These are phyloP conservation scores for Trichodelitschia bisporula DNA, from an alignment of 495 filamentous ascomycete species.

Conservation along the genomic window DNA sequence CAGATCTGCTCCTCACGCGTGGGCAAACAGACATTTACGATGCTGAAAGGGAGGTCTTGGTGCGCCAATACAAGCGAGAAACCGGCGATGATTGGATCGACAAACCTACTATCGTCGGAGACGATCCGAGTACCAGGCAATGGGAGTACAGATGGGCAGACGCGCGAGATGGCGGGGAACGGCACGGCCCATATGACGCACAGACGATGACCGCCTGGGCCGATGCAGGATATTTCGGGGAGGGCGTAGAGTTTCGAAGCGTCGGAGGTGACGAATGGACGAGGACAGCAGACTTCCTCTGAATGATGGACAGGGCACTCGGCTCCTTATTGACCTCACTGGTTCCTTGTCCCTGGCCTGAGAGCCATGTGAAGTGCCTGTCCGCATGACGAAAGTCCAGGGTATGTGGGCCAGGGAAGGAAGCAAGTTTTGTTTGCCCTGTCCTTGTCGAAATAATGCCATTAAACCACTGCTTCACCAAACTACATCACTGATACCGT, in stretches of 20 bases:
- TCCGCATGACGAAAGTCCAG: slow-evolving; percentile 1
- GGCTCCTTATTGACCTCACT: too few relatives aligned
- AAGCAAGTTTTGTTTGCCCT: too few relatives aligned
- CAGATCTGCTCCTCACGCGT: slow-evolving; percentile 58
- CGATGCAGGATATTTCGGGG: slow-evolving; percentile 77
- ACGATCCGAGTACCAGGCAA: slow-evolving; percentile 18
- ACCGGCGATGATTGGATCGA: slow-evolving; percentile 85
- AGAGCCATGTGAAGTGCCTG: not conserved
- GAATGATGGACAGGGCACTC: slow-evolving; percentile 1
- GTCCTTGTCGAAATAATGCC: too few relatives aligned
- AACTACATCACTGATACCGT: too few relatives aligned
- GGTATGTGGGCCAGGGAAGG: too few relatives aligned
- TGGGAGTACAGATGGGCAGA: slow-evolving; percentile 92
- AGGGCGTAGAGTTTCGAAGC: slow-evolving; percentile 68
- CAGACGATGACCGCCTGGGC: slow-evolving; percentile 71
- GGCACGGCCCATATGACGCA: slow-evolving; percentile 71
- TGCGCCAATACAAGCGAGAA: slow-evolving; percentile 63
- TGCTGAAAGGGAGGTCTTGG: slow-evolving; percentile 56
- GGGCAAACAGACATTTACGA: slow-evolving; percentile 81
- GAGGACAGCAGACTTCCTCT: slow-evolving; percentile 26
- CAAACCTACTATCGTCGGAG: slow-evolving; percentile 11
- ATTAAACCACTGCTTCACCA: too few relatives aligned
- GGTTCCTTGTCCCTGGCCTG: too few relatives aligned
- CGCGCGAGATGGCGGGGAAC: slow-evolving; percentile 52
- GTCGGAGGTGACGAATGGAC: slow-evolving; percentile 38